A percentile compares a stretch with the other conserved stretches of the same genome.
Conservation (phyloP, 345 rosid species). For the Lepidium didymum region DNA sequence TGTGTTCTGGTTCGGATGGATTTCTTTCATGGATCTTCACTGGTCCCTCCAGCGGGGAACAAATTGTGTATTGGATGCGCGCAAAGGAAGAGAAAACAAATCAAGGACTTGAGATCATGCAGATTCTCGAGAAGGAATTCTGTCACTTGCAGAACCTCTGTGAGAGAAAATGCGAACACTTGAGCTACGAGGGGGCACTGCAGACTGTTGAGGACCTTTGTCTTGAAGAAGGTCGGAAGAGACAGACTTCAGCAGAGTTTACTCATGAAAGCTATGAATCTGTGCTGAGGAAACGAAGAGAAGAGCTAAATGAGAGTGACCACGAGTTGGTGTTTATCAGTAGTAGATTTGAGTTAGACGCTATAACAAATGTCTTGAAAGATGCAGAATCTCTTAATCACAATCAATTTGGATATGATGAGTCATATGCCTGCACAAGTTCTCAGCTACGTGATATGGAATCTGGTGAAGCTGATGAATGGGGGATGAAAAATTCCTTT, state of each 20-base stretch:
- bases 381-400: slow-evolving; percentile 64
- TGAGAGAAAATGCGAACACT: slow-evolving; percentile 70
- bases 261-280: slow-evolving; percentile 52
- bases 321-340: slow-evolving; percentile 38
- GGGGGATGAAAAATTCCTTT: slow-evolving; percentile 62
- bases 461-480: slow-evolving; percentile 72
- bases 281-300: slow-evolving; percentile 63
- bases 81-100: slow-evolving; percentile 61
- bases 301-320: slow-evolving; percentile 51
- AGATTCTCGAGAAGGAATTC: slow-evolving; percentile 75
- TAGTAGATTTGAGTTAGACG: slow-evolving; percentile 64
- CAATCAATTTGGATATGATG: slow-evolving; percentile 70
- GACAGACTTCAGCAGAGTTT: slow-evolving; percentile 51
- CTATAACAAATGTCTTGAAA: slow-evolving; percentile 61
- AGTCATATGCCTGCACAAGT: slow-evolving; percentile 44
- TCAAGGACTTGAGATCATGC: slow-evolving; percentile 70
- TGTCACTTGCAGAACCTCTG: slow-evolving; percentile 68
- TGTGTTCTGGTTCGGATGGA: slow-evolving; percentile 37
- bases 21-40: slow-evolving; percentile 85
- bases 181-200: slow-evolving; percentile 80
- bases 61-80: slow-evolving; percentile 57
- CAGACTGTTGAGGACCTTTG: slow-evolving; percentile 78
- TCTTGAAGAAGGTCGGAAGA: slow-evolving; percentile 76
- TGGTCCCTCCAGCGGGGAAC: slow-evolving; percentile 64
- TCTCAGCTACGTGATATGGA: slow-evolving; percentile 80